A percentile compares a stretch with the other conserved stretches of the same genome.
phyloP scores from a whole-genome alignment of 768 basidiomycete genomes.

The Gloeophyllum trabeum region DNA sequence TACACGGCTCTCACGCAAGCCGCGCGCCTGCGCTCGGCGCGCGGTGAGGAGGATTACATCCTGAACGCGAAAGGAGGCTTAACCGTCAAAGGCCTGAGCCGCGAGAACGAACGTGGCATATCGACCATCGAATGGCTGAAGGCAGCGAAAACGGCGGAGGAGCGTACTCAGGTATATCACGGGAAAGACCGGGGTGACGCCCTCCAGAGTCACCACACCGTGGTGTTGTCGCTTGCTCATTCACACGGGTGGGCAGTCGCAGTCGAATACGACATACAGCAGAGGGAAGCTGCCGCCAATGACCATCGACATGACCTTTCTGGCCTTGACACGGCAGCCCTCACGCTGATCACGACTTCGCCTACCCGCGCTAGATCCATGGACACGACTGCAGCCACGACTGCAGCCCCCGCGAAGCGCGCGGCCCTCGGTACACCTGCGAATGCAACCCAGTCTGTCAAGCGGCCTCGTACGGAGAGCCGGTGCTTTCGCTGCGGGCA shows the following conservation, averaged over 20 bases:
- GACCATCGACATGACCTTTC: not conserved
- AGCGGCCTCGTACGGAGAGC: not conserved
- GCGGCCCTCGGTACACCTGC: not conserved
- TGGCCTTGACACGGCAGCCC: not conserved
- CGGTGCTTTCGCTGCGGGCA: not conserved
- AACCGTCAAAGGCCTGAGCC: not conserved
- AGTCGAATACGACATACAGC: not conserved
- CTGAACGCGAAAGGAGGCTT: not conserved
- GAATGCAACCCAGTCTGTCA: not conserved
- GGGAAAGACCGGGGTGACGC: not conserved
- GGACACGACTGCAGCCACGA: not conserved
- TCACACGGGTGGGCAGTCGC: not conserved
- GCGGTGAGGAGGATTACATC: not conserved
- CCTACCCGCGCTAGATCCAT: no score
- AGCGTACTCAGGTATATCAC: not conserved
- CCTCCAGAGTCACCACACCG: not conserved
- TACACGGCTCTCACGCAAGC: not conserved
- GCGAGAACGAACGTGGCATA: not conserved
- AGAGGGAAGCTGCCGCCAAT: not conserved
- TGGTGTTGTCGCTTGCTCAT: not conserved
- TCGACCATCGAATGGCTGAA: not conserved
- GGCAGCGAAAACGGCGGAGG: not conserved
- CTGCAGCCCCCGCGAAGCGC: not conserved
- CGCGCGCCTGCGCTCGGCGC: not conserved
- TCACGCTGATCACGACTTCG: not conserved